Evolutionary conservation across 2,329 filamentous ascomycete species (phyloP).

Genomic region (Phoma sp.): DNA sequence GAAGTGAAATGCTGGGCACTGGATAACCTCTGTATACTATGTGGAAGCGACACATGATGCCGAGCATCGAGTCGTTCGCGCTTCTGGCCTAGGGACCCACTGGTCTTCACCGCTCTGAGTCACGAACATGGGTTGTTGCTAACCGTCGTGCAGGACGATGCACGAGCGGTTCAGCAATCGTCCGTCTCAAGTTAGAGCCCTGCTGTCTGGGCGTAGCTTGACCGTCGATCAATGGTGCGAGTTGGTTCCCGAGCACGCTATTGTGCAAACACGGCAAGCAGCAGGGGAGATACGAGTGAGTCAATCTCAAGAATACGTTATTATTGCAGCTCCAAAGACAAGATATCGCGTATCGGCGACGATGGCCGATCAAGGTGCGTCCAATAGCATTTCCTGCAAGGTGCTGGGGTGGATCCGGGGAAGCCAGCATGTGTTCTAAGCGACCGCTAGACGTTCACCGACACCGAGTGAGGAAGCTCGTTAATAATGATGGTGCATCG

Average conservation of each 20-base stretch:
- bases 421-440: conserved; percentile 14
- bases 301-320: neutral
- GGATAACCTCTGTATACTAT: conserved; percentile 6
- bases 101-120: conserved; percentile 29
- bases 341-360: conserved; percentile 5
- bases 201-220: conserved; percentile 9
- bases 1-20: neutral
- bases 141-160: conserved; percentile 16
- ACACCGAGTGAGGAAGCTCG: conserved; percentile 11
- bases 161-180: conserved; percentile 19
- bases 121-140: conserved; percentile 13
- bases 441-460: neutral
- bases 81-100: conserved; percentile 12
- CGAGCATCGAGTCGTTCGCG: conserved; percentile 13
- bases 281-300: neutral
- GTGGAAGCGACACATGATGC: neutral
- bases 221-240: conserved; percentile 15
- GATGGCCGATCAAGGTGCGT: neutral
- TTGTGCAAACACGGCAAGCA: neutral
- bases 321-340: neutral
- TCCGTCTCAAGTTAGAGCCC: conserved; percentile 14
- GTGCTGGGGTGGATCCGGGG: conserved; percentile 17
- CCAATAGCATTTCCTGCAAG: conserved; percentile 3
- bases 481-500: neutral
- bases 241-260: conserved; percentile 6